Conservation (phyloP, 257 asterid genomes). For the Fraxinus anomala region DNA sequence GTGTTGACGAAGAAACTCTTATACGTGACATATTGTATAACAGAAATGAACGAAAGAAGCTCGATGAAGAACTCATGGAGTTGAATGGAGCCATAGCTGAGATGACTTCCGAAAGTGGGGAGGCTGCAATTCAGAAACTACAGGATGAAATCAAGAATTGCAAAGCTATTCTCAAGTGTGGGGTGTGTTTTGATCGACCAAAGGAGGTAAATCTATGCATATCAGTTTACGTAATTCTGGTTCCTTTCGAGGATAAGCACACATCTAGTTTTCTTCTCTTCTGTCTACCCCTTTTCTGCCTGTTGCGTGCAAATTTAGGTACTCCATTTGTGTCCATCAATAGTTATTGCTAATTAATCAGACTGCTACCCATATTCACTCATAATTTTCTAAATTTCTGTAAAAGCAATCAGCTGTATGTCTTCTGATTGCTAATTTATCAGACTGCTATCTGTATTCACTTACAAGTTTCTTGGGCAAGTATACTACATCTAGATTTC, state of each 20-base stretch:
- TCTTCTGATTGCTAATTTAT: neutral
- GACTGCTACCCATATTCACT: neutral
- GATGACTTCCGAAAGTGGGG: constrained; percentile 71
- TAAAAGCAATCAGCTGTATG: neutral
- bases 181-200: constrained; percentile 96
- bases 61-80: constrained; percentile 75
- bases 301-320: neutral
- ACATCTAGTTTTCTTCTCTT: neutral
- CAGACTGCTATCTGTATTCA: neutral
- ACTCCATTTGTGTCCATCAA: neutral
- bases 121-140: constrained; percentile 81
- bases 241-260: neutral
- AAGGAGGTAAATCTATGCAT: constrained; percentile 61
- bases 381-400: neutral
- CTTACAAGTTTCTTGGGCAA: neutral
- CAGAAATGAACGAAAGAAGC: constrained; percentile 78
- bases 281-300: neutral
- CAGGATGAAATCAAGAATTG: constrained; percentile 89
- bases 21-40: constrained; percentile 11
- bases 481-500: neutral
- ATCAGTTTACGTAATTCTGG: neutral
- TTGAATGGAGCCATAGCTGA: constrained; percentile 61
- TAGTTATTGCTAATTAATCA: neutral
- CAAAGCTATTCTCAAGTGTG: constrained; percentile 92
- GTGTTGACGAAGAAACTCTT: constrained; percentile 5